Evolutionary conservation across 192 early-diverging fungal species (phyloP), one percentile per base, ranked within the genome.

Genomic region (Hyaloraphidium curvatum): DNA sequence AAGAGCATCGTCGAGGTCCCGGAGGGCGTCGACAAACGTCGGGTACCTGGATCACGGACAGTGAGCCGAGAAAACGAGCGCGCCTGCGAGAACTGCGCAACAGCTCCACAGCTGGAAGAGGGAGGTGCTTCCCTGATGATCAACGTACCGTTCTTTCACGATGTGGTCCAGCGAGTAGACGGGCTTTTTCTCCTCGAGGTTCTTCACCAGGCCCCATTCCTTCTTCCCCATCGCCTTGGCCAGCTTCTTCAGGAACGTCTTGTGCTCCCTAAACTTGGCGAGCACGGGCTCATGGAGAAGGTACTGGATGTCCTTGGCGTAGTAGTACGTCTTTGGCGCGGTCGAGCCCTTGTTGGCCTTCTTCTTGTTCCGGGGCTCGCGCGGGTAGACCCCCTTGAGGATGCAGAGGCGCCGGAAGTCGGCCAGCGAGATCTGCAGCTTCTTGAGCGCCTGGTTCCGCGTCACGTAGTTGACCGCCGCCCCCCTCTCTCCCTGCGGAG

Each of bases 401-500:
- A 98, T 98, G 67, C 91, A 95, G 33, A 98, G 72, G 23, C 91
- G 87, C 82, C 85, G 79, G 75, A 98, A 98, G 62, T 91, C 85
- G 14, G 85, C 78, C 63, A 98, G 77, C 33, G 81, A 77, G 51
- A 98, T 67, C 67, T 98, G 94, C 59, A 98, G 82, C 72, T 91
- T 95, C 61, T 79, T 83, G 51, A 98, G 62, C 21, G 90, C 91
- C 64, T 85, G 80, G 61, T 77, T 84, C 59, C 94, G 75, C 51
- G 83, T 83, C 48, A 88, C 82, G 69, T 83, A 98, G 71, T 88
- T 92, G 59, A 72, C 68, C 57, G 83, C 91, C 31, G 86, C 84
- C 52, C 91, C 91, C 59, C 75, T 68, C 55, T 83, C 77, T 63
- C 89, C 86, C 76, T 97, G 19, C 25, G 7, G 23, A 5, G 17